Evolutionary conservation across 495 filamentous ascomycete species (phyloP).

Genomic region (Hyaloscypha hepaticicola): DNA sequence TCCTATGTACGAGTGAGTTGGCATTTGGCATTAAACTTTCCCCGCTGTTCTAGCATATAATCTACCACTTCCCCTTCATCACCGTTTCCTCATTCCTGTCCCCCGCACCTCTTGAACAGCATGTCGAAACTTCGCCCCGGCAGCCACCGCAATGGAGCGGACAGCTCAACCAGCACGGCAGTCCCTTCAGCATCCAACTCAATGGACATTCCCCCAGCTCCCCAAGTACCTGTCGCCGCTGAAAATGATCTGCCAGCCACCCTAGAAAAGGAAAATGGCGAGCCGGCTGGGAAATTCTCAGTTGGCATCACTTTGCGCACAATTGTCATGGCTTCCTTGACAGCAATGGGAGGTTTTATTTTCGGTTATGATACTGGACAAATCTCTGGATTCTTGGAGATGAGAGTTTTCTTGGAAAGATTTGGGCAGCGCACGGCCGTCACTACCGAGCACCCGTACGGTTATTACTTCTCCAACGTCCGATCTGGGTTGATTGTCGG

Average conservation of each 20-base stretch:
- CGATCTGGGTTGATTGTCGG: conserved; percentile 57
- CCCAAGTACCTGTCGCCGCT: not conserved
- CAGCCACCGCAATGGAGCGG: conserved; percentile 4
- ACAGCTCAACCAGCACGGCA: conserved; percentile 5
- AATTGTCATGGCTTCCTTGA: conserved; percentile 39
- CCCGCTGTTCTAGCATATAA: not conserved
- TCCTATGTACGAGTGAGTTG: not conserved
- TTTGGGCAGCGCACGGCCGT: conserved; percentile 36
- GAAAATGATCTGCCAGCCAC: not conserved
- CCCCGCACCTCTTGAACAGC: not conserved
- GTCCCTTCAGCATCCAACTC: conserved; percentile 3
- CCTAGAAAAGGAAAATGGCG: conserved; percentile 8
- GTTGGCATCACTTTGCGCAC: conserved; percentile 50
- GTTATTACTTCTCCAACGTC: conserved; percentile 57
- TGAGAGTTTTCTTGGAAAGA: conserved; percentile 49
- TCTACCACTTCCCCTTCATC: not conserved
- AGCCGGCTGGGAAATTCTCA: conserved; percentile 39
- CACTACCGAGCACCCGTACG: conserved; percentile 39
- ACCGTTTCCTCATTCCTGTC: not conserved
- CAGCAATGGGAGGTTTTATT: conserved; percentile 71
- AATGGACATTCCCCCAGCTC: not conserved
- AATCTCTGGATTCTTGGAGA: conserved; percentile 61
- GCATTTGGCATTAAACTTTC: not conserved
- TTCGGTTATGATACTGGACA: conserved; percentile 71
- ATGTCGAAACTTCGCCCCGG: not conserved